A percentile compares a stretch with the other conserved stretches of the same genome.
Conservation (phyloP, 2,329 filamentous ascomycete species). For the Aspergillus alliaceus region DNA sequence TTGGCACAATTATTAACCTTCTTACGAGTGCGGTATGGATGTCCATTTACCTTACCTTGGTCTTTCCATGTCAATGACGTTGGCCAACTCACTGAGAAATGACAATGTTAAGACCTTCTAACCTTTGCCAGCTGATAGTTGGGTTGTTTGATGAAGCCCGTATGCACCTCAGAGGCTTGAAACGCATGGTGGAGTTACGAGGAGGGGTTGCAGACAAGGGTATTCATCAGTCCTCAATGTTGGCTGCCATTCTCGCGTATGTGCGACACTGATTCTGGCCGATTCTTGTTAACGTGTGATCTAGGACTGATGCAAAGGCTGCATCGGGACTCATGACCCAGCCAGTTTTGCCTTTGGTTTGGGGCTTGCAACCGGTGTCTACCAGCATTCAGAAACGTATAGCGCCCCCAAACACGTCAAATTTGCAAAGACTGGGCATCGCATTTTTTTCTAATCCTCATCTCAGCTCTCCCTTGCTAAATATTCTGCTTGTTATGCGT, state of each 20-base stretch:
- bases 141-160: conserved; percentile 39
- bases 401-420: conserved; percentile 25
- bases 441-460: conserved; percentile 28
- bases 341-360: conserved; percentile 36
- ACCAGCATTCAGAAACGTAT: conserved; percentile 27
- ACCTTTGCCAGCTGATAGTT: conserved; percentile 32
- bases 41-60: not conserved
- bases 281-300: not conserved
- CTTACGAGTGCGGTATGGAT: conserved; percentile 35
- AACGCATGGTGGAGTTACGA: conserved; percentile 38
- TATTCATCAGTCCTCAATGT: conserved; percentile 24
- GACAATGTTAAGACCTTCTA: conserved; percentile 5
- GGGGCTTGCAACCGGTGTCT: conserved; percentile 33
- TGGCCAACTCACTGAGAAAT: not conserved
- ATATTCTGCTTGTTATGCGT: conserved; percentile 26
- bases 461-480: conserved; percentile 29
- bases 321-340: conserved; percentile 34
- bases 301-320: conserved; percentile 36
- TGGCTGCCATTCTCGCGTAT: conserved; percentile 32
- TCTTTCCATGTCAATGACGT: too few relatives aligned
- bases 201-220: conserved; percentile 31
- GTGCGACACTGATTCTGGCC: conserved; percentile 1
- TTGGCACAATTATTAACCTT: conserved; percentile 40
- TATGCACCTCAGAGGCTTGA: conserved; percentile 40
- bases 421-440: conserved; percentile 24